Base-by-base conservation (phyloP, 208 protist species). In the Crithidia thermophila region DNA sequence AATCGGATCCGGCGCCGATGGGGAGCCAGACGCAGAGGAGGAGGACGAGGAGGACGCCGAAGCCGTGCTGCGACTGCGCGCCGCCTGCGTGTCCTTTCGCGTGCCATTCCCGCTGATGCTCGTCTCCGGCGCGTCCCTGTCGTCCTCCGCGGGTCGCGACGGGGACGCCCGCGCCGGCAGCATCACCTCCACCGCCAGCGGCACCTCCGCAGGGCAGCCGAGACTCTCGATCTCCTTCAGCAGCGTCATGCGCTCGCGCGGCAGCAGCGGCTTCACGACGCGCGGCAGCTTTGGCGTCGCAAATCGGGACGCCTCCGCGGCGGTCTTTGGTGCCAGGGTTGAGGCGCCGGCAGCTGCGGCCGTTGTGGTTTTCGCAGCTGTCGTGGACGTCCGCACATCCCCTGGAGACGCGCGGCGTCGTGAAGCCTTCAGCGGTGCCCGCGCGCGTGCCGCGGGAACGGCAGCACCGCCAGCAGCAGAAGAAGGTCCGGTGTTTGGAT, bases 141-240 rank as follows among this genome's bases (percentile, higher is more conserved):
- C 66, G 13, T 23, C 34, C 14, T 40, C 34, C 36, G 6, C 23
- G 25, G 11, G 37, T 5, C 0, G 16, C 23, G 23, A 11, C 18
- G 47, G 39, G 23, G 60, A 27, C 20, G 27, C 20, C 18, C 39
- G 46, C 20, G 18, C 18, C 39, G 49, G 65, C n/a, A 43, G 27
- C 39, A 84, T 57, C 64, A 74, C 77, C 60, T 87, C 82, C 18
- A 83, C 64, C 14, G 65, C 75, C 2, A 40, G 31, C 21, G 75
- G 63, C 6, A 71, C 46, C 20, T 61, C 60, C 27, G 76, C 69
- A 7, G 68, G 34, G 53, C 55, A 66, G 49, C 51, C 72, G 16
- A 84, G 72, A 11, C 67, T 84, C 36, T 88, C 78, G 2, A 85
- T 80, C 43, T 88, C 82, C 47, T 67, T 67, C 46, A 85, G 36